These are phyloP conservation scores for Colletotrichum filicis DNA, from an alignment of 2,329 filamentous ascomycete species.

Conservation along the genomic window DNA sequence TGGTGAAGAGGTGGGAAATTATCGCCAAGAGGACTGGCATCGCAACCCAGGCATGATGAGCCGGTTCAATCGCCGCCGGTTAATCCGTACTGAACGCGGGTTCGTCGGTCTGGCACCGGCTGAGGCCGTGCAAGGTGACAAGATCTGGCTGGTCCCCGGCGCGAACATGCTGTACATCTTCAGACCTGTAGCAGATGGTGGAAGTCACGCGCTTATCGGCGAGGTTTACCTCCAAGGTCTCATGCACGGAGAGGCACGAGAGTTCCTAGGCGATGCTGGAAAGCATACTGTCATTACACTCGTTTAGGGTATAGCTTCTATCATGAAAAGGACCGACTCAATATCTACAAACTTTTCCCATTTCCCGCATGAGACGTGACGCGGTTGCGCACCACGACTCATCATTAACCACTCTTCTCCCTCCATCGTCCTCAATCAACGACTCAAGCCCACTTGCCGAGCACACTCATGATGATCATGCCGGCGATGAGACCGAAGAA, in stretches of 20 bases:
- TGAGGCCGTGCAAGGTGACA: not conserved
- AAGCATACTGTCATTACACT: constrained; percentile 22
- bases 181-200: not conserved
- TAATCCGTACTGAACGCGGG: not conserved
- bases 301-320: constrained; percentile 25
- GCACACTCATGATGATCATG: constrained; percentile 75
- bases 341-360: constrained; percentile 2
- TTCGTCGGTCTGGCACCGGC: not conserved
- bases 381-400: not conserved
- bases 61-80: not conserved
- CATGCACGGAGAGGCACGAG: not conserved
- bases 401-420: not conserved
- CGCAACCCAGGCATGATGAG: not conserved
- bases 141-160: not conserved
- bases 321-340: constrained; percentile 17
- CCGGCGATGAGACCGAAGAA: constrained; percentile 68
- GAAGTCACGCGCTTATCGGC: not conserved
- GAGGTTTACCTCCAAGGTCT: not conserved
- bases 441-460: constrained; percentile 78
- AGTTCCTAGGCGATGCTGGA: not conserved
- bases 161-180: not conserved
- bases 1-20: not conserved
- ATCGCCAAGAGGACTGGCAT: not conserved
- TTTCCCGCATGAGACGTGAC: not conserved
- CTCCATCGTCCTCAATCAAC: too few species aligned